phyloP scores from a whole-genome alignment of 495 filamentous ascomycete species.

The Aspergillus diversus region DNA sequence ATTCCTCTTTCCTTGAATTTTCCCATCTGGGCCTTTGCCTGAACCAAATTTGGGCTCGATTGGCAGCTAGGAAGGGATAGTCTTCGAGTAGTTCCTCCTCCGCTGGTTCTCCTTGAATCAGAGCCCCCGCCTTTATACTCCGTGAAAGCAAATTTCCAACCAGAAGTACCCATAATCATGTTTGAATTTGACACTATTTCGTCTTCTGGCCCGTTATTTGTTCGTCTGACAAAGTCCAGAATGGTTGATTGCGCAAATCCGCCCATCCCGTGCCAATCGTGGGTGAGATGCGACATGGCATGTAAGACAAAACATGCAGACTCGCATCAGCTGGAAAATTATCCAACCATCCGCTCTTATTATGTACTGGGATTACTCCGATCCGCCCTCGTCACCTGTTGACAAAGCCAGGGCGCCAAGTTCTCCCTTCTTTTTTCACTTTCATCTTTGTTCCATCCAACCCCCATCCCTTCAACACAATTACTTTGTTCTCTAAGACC shows the following conservation, averaged over 20 bases:
- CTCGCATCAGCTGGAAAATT: slow-evolving; percentile 31
- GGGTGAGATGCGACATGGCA: slow-evolving; percentile 12
- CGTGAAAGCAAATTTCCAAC: not conserved
- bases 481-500: slow-evolving; percentile 2
- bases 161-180: not conserved
- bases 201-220: slow-evolving; percentile 13
- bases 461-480: slow-evolving; percentile 1
- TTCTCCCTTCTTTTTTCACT: slow-evolving; percentile 10
- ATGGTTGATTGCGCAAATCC: slow-evolving; percentile 9
- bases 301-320: slow-evolving; percentile 31
- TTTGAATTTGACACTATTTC: slow-evolving; percentile 1
- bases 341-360: slow-evolving; percentile 8
- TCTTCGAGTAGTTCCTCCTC: not conserved
- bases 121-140: not conserved
- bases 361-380: slow-evolving; percentile 5
- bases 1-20: not conserved
- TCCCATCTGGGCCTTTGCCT: not conserved
- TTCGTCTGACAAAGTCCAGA: slow-evolving; percentile 9
- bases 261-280: slow-evolving; percentile 21
- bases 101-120: not conserved
- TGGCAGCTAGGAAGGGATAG: not conserved
- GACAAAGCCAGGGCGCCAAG: not conserved
- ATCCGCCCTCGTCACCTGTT: not conserved
- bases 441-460: slow-evolving; percentile 6
- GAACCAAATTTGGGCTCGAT: not conserved